phyloP scores from a whole-genome alignment of 1,284 basidiomycete species.

The Cryptococcus deneoformans region DNA sequence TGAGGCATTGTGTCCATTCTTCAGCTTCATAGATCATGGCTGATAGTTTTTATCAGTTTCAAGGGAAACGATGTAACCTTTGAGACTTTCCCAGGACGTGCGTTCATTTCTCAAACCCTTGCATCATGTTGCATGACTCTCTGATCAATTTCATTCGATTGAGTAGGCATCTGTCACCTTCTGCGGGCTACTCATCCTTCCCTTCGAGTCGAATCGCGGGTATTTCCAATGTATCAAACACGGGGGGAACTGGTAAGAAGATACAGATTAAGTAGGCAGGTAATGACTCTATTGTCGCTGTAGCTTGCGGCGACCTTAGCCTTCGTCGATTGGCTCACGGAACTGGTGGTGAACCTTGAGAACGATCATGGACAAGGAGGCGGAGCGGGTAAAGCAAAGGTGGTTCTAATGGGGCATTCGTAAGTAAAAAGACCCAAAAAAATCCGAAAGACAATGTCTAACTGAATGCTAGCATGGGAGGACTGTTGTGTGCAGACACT shows the following conservation, averaged over 20 bases:
- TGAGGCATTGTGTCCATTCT: neutral
- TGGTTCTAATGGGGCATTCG: conserved; percentile 92
- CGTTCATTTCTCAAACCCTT: neutral
- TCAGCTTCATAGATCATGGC: too few species aligned
- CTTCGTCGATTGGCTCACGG: conserved; percentile 86
- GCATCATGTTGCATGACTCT: neutral
- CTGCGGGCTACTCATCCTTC: conserved; percentile 54
- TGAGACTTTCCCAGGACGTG: conserved; percentile 47
- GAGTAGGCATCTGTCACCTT: conserved; percentile 67
- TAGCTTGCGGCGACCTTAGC: conserved; percentile 75
- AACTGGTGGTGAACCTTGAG: conserved; percentile 72
- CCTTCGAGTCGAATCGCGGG: conserved; percentile 63
- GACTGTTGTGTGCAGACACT: conserved; percentile 80
- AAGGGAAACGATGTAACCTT: conserved; percentile 52
- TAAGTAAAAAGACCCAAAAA: conserved; percentile 39
- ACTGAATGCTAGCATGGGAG: conserved; percentile 69
- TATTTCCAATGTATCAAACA: conserved; percentile 92
- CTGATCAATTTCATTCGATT: neutral
- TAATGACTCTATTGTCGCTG: neutral
- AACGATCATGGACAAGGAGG: conserved; percentile 60
- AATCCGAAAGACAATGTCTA: neutral
- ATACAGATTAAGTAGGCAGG: neutral
- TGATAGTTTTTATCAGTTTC: conserved; percentile 31
- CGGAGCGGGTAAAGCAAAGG: conserved; percentile 72
- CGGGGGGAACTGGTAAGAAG: conserved; percentile 76